These are phyloP conservation scores for Gloeophyllum trabeum DNA, from an alignment of 768 basidiomycete species.

Conservation along the genomic window DNA sequence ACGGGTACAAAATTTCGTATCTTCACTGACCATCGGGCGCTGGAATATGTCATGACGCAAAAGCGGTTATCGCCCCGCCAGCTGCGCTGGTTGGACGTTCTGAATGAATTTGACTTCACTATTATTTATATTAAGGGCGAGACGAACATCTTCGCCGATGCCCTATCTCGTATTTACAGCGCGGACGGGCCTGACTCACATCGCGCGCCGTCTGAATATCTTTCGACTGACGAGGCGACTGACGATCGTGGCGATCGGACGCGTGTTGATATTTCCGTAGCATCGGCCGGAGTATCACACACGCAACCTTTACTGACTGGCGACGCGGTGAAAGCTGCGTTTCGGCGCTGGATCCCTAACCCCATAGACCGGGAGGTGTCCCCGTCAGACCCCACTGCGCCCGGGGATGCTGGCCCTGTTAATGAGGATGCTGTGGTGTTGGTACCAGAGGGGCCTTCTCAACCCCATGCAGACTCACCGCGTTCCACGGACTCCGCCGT, in stretches of 20 bases:
- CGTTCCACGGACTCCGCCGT: neutral
- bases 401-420: neutral
- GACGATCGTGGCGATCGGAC: too few species aligned
- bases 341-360: neutral
- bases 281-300: neutral
- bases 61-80: slow-evolving; percentile 21
- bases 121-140: slow-evolving; percentile 18
- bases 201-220: neutral
- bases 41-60: slow-evolving; percentile 20
- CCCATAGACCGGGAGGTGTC: neutral
- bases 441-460: too few species aligned
- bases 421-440: too few species aligned
- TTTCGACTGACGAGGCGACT: neutral
- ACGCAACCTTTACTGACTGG: neutral
- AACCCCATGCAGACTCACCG: neutral
- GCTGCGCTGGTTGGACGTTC: slow-evolving; percentile 24
- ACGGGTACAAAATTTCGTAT: slow-evolving; percentile 7
- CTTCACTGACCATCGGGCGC: slow-evolving; percentile 7
- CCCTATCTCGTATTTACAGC: slow-evolving; percentile 7
- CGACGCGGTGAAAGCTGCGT: neutral
- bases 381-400: neutral
- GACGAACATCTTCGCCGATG: slow-evolving; percentile 21
- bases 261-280: neutral
- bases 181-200: neutral
- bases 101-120: slow-evolving; percentile 16